Evolutionary conservation across 2,329 filamentous ascomycete species (phyloP).

Genomic region (Sclerotinia subarctica): DNA sequence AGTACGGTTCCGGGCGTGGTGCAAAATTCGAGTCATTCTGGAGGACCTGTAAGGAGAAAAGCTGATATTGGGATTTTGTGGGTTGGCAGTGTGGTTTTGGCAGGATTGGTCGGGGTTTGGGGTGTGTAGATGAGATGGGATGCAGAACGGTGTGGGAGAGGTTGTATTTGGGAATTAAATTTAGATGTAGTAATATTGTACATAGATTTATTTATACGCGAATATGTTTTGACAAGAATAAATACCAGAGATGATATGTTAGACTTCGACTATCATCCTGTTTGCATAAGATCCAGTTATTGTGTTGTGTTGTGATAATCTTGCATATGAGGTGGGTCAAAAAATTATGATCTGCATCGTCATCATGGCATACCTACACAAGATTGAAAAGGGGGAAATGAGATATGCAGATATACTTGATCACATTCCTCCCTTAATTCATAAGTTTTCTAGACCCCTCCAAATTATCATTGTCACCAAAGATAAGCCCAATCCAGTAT

Average conservation of each 20-base stretch:
- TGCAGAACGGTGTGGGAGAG: not conserved
- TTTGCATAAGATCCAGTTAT: not conserved
- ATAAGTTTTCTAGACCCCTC: conserved; percentile 1
- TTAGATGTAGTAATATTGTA: not conserved
- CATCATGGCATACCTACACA: not conserved
- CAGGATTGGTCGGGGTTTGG: not conserved
- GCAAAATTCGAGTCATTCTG: not conserved
- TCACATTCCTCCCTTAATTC: not conserved
- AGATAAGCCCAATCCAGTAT: not conserved
- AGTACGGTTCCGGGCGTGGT: not conserved
- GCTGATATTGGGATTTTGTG: not conserved
- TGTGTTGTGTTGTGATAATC: not conserved
- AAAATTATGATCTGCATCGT: conserved; percentile 5
- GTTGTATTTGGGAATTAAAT: not conserved
- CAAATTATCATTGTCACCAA: not conserved
- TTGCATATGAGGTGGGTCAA: not conserved
- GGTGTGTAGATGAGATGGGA: not conserved
- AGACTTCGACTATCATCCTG: not conserved
- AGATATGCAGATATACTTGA: conserved; percentile 10
- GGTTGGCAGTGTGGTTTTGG: not conserved
- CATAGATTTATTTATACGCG: not conserved
- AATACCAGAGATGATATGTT: not conserved
- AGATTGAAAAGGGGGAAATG: conserved; percentile 5
- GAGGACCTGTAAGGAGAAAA: too few species aligned
- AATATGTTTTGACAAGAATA: not conserved